Evolutionary conservation across 495 filamentous ascomycete genomes (phyloP).

Genomic region (Friedmanniomyces simplex): DNA sequence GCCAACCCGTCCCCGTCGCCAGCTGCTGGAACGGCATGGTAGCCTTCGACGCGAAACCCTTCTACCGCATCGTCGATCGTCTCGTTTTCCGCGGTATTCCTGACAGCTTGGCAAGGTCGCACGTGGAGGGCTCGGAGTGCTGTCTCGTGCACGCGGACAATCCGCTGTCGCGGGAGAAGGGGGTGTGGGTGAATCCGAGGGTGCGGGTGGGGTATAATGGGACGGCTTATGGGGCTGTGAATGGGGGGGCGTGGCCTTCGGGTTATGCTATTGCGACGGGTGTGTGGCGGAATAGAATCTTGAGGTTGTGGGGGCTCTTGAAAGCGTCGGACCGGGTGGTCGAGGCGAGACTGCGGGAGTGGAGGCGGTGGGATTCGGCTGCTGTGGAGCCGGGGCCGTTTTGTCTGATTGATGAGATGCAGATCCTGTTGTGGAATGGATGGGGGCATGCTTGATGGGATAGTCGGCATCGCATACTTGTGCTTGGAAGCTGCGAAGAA

Average conservation of each 20-base stretch:
- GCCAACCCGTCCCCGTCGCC: conserved; percentile 53
- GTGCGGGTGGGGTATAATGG: conserved; percentile 20
- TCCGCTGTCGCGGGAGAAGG: conserved; percentile 8
- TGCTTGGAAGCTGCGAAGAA: too few relatives aligned
- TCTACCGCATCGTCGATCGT: conserved; percentile 31
- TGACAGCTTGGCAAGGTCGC: conserved; percentile 15
- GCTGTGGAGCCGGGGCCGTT: conserved; percentile 1
- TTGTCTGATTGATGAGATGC: conserved; percentile 21
- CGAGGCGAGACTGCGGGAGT: neutral
- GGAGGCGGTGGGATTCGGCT: neutral
- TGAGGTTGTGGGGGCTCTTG: conserved; percentile 1
- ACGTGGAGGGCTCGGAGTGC: conserved; percentile 25
- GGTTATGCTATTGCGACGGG: neutral
- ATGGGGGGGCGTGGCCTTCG: neutral
- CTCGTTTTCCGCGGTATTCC: conserved; percentile 19
- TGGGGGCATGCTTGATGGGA: conserved; percentile 15
- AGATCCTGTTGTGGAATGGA: conserved; percentile 14
- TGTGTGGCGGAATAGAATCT: conserved; percentile 12
- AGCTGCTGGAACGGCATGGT: conserved; percentile 81
- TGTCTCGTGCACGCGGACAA: conserved; percentile 27
- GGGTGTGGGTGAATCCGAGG: conserved; percentile 23
- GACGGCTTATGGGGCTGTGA: conserved; percentile 6
- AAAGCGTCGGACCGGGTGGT: neutral
- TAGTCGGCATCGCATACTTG: too few relatives aligned
- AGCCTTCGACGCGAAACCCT: conserved; percentile 48